Evolutionary conservation across 2,329 filamentous ascomycete species (phyloP), one percentile per base, ranked within the genome.

Genomic region (Pseudodiploospora longispora): DNA sequence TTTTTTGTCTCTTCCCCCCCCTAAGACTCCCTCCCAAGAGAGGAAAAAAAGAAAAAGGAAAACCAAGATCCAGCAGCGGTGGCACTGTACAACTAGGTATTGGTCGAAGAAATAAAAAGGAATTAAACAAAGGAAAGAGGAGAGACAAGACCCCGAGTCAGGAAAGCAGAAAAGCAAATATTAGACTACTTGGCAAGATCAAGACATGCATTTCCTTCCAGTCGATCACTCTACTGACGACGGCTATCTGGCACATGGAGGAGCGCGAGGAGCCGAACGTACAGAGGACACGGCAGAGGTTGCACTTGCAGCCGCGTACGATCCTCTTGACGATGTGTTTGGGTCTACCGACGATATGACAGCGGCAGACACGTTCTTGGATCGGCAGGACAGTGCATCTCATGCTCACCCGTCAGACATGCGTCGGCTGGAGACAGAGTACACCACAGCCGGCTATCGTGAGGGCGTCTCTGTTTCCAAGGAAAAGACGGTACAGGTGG

Each of bases 391-490:
- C 27, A 36, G 29, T 47, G 2, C 29, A 19, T 3, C 38, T 12
- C 12, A 36, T n/a, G 35, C 51, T 41, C 70, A 78, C 43, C 70
- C 68, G 30, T 76, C 70, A 58, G 89, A 95, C 55, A 76, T 93
- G 41, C 80, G 76, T 19, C 81, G 85, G 27, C 75, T 95, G 10
- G 81, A 85, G 55, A 75, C 79, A 36, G 82, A 85, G 44, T 88
- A 95, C 61, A 76, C 80, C 42, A 96, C 86, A 6, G 82, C 86
- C 34, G 93, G 93, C 19, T 97, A 97, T 66, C 83, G 91, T 47
- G 90, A 96, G 56, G 93, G 91, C 37, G 77, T 97, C 42, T 76
- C 83, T 0, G 70, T 70, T 3, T 85, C 85, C 30, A 97, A 97
- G 62, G 77, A 78, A 28, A 67, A 74, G 39, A 84, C 81, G 55